Base-by-base conservation (phyloP, 768 basidiomycete genomes). In the Pulveroboletus sp. region DNA sequence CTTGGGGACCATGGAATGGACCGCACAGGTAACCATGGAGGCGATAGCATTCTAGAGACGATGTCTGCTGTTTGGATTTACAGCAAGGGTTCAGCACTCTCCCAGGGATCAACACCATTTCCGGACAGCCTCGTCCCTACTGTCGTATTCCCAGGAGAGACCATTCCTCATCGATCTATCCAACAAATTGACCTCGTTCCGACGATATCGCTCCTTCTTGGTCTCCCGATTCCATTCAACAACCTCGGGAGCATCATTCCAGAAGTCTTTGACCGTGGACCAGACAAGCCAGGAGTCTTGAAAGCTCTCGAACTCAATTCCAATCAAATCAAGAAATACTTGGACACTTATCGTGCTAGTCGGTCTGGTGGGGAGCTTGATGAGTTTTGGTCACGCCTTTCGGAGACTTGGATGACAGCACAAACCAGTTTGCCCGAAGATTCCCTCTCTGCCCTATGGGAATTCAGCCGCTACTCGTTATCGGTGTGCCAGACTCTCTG, bases 1-100 rank as follows among this genome's bases (percentile, higher is more conserved):
- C 73, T 98, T 1, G 96, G 96, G 1, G 95, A 99, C 64, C 96
- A 98, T 60, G 96, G 96, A 0, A 98, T 99, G 96, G 93, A 97
- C 60, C 74, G 79, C 36, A 78, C 86, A 18, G 96, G 96, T 2
- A 94, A 99, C 59, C 95, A 98, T 57, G 96, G 96, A 0, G 95
- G 96, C 1, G 96, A 97, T 59, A 84, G 86, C 1, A 72, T 74
- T 5, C 77, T 86, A 27, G 95, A 99, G 63, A 91, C 92, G 0
- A 85, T 88, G 10, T 75, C 92, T 1, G 93, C 79, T 0, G 68
- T 95, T 33, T 98, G 95, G 95, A 72, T 98, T 39, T 99, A 96
- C 70, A 89, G 86, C 71, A 95, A 94, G 65, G 78, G 80, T 0
- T 69, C 68, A 0, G 63, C 75, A 0, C 65, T 93, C 31, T 72